phyloP scores from a whole-genome alignment of 306 rosid genomes.

The Citrullus mucosospermus region DNA sequence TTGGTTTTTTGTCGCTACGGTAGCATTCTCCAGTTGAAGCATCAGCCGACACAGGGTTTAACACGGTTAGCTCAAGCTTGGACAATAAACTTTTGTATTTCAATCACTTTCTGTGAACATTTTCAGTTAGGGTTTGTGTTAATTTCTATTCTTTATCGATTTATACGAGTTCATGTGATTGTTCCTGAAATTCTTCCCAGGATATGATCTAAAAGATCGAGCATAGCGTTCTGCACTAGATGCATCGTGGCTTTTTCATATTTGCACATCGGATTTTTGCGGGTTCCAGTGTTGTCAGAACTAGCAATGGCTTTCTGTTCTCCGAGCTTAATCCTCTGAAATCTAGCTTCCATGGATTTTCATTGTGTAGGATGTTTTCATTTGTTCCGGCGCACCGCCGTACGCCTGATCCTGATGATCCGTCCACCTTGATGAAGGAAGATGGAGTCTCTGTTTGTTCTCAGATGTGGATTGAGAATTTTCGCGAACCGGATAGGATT shows the following conservation, averaged over 20 bases:
- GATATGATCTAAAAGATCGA: slow-evolving; percentile 25
- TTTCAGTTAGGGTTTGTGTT: background rate
- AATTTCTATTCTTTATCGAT: background rate
- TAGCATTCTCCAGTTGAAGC: background rate
- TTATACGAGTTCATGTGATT: background rate
- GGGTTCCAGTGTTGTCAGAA: slow-evolving; percentile 13
- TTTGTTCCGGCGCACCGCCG: slow-evolving; percentile 30
- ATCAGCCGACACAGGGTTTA: background rate
- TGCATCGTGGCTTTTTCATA: slow-evolving; percentile 50
- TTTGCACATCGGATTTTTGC: slow-evolving; percentile 27
- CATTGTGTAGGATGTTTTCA: slow-evolving; percentile 15
- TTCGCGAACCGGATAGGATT: slow-evolving; percentile 48
- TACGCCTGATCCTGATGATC: slow-evolving; percentile 50
- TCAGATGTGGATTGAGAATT: slow-evolving; percentile 75
- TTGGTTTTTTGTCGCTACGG: background rate
- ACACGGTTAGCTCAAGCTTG: background rate
- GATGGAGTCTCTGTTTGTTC: slow-evolving; percentile 60
- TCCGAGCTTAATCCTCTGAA: slow-evolving; percentile 12
- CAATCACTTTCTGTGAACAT: background rate
- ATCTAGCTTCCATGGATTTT: slow-evolving; percentile 13
- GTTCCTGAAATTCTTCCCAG: slow-evolving; percentile 3
- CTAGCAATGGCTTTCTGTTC: slow-evolving; percentile 5
- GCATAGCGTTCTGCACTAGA: slow-evolving; percentile 16
- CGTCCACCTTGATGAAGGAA: slow-evolving; percentile 47
- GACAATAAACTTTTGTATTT: background rate